Base-by-base conservation (phyloP, 768 basidiomycete genomes). In the Trametes cingulata region DNA sequence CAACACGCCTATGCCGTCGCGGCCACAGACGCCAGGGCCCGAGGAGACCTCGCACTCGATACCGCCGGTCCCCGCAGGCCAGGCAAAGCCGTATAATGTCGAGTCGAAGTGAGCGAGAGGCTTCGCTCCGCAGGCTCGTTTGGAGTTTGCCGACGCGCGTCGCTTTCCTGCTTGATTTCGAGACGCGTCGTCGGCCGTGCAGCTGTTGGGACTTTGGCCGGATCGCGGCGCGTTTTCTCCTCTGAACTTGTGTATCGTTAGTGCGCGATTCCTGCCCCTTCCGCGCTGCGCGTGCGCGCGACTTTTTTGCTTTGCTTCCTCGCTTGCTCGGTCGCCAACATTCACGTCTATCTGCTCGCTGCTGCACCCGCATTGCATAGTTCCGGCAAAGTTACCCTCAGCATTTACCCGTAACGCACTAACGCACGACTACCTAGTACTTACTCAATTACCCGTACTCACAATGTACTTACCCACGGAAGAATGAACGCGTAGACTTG, bases 1-100 rank as follows among this genome's bases (percentile, higher is more conserved):
- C 17, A 88, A 85, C 58, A 96, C 95, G 0, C 94, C 94, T 0
- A 77, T 73, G 19, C 57, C 75, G 0, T 85, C 85, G 27, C 77
- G 81, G 8, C 86, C 87, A 8, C 77, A 80, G 12, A 87, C 87
- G 2, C 88, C 88, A 9, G 85, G 82, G 24, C 68, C 72, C 7
- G 58, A 56, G 41, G 60, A 50, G 22, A 27, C 27, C 39, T 35
- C 25, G 20, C 49, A 46, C 47, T 49, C 36, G 43, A 37, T 49
- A 17, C 53, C 42, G 24, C 46, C 53, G 12, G 25, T 29, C 29
- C 33, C 56, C 14, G 37, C 42, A n/a, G 43, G 35, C 36, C 42
- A 45, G 45, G 50, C 45, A 39, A 39, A 24, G 53, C 25, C 60
- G 39, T 61, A 58, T 36, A 42, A 8, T 20, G 60, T 61, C 12